Conservation (phyloP, 176 grass and related monocot species). For the Poa pratensis region DNA sequence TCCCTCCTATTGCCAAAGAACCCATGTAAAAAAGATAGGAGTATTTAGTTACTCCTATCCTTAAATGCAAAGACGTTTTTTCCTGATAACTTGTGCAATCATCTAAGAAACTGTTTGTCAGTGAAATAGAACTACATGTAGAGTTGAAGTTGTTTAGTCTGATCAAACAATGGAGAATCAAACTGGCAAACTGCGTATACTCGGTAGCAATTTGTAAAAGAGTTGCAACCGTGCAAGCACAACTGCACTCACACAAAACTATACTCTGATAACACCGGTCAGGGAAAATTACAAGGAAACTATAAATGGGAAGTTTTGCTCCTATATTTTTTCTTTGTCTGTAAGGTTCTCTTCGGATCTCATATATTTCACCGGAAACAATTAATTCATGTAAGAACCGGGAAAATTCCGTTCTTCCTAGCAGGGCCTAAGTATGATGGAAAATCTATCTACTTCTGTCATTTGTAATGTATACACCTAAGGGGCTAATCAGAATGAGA, state of each 20-base stretch:
- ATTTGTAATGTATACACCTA: slow-evolving; percentile 45
- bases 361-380: slow-evolving; percentile 3
- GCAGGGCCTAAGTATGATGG: slow-evolving; percentile 31
- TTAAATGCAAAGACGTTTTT: too few relatives aligned
- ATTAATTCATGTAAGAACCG: not conserved
- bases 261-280: not conserved
- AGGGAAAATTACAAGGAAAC: slow-evolving; percentile 21
- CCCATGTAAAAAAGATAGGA: too few relatives aligned
- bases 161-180: not conserved
- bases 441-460: slow-evolving; percentile 45
- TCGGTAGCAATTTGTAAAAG: not conserved
- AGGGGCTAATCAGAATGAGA: slow-evolving; percentile 1
- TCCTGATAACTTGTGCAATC: too few relatives aligned
- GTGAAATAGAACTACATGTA: not conserved
- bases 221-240: slow-evolving; percentile 19
- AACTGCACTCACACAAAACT: not conserved
- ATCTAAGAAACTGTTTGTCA: not conserved
- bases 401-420: not conserved
- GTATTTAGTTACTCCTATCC: too few relatives aligned
- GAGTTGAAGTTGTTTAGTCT: not conserved
- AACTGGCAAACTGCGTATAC: slow-evolving; percentile 8
- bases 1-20: too few relatives aligned
- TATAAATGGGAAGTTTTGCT: not conserved
- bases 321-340: slow-evolving; percentile 25
- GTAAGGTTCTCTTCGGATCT: not conserved